phyloP scores from a whole-genome alignment of 2,329 filamentous ascomycete species.

The Domatiomyces globalis region DNA sequence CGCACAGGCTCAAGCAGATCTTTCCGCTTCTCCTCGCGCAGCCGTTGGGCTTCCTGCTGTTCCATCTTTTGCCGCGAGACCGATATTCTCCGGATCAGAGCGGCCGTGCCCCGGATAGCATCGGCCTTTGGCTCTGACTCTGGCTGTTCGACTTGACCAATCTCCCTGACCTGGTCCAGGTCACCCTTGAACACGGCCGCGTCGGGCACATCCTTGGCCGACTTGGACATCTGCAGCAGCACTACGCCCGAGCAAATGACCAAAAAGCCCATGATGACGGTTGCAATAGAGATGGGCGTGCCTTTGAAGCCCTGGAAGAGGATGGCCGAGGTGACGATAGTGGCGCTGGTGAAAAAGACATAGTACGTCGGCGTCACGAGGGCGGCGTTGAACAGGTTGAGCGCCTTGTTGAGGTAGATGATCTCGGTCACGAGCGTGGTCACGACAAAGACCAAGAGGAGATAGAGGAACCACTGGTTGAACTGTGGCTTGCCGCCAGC shows the following conservation, averaged over 20 bases:
- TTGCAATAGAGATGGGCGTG: constrained; percentile 62
- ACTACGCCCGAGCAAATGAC: constrained; percentile 89
- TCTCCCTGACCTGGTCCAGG: constrained; percentile 85
- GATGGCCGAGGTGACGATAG: constrained; percentile 84
- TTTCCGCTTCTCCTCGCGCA: constrained; percentile 62
- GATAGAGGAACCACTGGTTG: constrained; percentile 94
- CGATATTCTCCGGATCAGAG: constrained; percentile 74
- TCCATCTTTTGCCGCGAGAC: constrained; percentile 63
- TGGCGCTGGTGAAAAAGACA: constrained; percentile 92
- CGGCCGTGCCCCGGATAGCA: constrained; percentile 79
- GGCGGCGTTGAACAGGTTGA: constrained; percentile 92
- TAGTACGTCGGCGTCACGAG: constrained; percentile 97
- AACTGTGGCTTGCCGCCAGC: constrained; percentile 71
- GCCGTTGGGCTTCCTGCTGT: constrained; percentile 59
- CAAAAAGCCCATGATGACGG: constrained; percentile 84
- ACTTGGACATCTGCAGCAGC: constrained; percentile 89
- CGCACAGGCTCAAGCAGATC: constrained; percentile 60
- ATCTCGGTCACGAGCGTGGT: constrained; percentile 85
- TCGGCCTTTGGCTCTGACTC: constrained; percentile 94
- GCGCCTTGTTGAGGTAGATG: constrained; percentile 96
- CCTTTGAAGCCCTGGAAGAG: constrained; percentile 92
- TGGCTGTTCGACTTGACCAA: constrained; percentile 89
- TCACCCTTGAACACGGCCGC: constrained; percentile 83
- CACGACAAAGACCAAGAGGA: constrained; percentile 80
- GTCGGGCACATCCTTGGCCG: constrained; percentile 92